Conservation (phyloP, 805 yeast species). For the Metschnikowia proteae region DNA sequence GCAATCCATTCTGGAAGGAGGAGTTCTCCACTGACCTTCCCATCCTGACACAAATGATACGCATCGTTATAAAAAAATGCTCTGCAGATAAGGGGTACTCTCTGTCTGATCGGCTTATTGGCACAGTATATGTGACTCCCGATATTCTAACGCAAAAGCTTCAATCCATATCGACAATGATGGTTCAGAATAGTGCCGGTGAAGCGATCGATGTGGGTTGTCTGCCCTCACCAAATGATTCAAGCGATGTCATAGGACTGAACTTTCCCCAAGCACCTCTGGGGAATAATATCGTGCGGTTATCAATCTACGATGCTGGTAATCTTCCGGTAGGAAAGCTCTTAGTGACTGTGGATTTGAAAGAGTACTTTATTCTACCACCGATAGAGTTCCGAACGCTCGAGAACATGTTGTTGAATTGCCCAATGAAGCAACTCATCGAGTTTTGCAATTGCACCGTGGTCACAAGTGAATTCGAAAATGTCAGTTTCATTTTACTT, state of each 20-base stretch:
- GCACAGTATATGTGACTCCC: conserved; percentile 53
- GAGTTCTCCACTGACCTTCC: conserved; percentile 62
- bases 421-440: conserved; percentile 52
- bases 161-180: conserved; percentile 31
- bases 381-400: conserved; percentile 57
- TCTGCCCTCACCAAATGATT: conserved; percentile 4
- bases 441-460: conserved; percentile 41
- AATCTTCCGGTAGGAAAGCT: conserved; percentile 55
- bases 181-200: conserved; percentile 25
- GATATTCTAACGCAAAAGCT: conserved; percentile 42
- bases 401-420: conserved; percentile 54
- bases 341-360: conserved; percentile 46
- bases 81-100: conserved; percentile 23
- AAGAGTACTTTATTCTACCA: conserved; percentile 57
- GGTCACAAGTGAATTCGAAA: conserved; percentile 46
- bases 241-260: not conserved
- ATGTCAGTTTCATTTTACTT: conserved; percentile 54
- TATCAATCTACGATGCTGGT: conserved; percentile 42
- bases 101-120: conserved; percentile 42
- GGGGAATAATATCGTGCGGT: conserved; percentile 38
- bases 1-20: conserved; percentile 81
- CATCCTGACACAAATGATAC: conserved; percentile 49
- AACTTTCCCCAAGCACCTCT: not conserved
- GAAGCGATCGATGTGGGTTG: conserved; percentile 20
- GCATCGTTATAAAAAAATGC: conserved; percentile 43